Evolutionary conservation across 345 rosid genomes (phyloP), one percentile per base, ranked within the genome.

Genomic region (Hevea brasiliensis): DNA sequence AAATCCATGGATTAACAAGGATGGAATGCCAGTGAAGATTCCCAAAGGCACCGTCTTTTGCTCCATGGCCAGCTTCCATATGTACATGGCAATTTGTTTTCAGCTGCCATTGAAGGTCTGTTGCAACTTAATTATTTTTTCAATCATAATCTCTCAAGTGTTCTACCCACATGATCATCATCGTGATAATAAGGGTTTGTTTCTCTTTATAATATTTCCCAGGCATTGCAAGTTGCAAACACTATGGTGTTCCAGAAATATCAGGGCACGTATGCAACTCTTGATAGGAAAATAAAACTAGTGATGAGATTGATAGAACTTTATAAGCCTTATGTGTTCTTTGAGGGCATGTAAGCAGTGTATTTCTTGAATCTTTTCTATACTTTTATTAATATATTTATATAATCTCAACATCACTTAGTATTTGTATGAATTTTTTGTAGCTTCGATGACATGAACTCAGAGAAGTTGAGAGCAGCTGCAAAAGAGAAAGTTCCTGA

Each of bases 271-370:
- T 77, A 18, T n/a, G 67, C 12, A 2, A 20, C 18, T 51, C 72
- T 40, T 4, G 24, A 72, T 59, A 44, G 77, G 51, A 83, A 73
- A 61, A 35, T 81, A 27, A 81, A 66, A 11, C 58, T 77, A 6
- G 81, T 70, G 35, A 77, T 81, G 86, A 66, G 77, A 2, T 61
- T 85, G 24, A 81, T 56, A 9, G 75, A 85, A 3, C 82, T 83
- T n/a, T 85, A 81, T 61, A 58, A 62, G 53, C 85, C 89, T 0
- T 85, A 79, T 29, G 17, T 79, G 48, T 81, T 85, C 57, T 80
- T 80, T n/a, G 12, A 68, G 11, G 77, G 77, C 64, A 58, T 11
- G 80, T 80, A 68, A 20, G 35, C 5, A 4, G 18, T 7, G 2
- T 13, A 11, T 27, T 59, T 47, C 1, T n/a, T 61, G 26, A 26